These are phyloP conservation scores for Rhizopus microsporus DNA, from an alignment of 371 early-diverging fungal genomes.

Conservation along the genomic window DNA sequence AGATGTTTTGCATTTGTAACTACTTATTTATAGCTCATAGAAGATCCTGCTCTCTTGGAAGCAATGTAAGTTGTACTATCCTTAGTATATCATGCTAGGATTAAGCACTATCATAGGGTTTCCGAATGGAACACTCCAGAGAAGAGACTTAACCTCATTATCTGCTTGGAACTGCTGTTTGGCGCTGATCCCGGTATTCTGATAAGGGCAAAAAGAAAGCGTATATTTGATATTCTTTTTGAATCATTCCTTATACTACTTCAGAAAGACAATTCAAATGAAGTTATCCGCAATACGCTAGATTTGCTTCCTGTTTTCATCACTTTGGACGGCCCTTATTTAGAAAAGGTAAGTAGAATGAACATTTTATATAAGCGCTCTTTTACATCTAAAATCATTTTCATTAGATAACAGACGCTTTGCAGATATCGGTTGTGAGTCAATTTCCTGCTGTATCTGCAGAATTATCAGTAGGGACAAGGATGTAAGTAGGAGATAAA, in stretches of 20 bases:
- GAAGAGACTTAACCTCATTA: conserved; percentile 30
- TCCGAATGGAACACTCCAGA: conserved; percentile 28
- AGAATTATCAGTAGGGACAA: conserved; percentile 41
- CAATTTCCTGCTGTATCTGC: conserved; percentile 54
- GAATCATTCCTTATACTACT: conserved; percentile 22
- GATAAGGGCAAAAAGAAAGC: conserved; percentile 33
- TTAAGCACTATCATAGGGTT: conserved; percentile 21
- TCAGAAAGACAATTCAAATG: conserved; percentile 16
- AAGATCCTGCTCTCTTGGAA: conserved; percentile 29
- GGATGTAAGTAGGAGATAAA: conserved; percentile 4
- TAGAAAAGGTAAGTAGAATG: conserved; percentile 9
- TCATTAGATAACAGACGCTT: conserved; percentile 32
- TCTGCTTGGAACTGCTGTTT: conserved; percentile 42
- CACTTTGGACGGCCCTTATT: conserved; percentile 21
- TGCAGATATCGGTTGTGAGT: conserved; percentile 38
- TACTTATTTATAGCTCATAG: conserved; percentile 30
- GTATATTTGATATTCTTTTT: conserved; percentile 25
- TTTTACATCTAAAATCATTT: too few relatives aligned
- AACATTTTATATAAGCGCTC: not conserved
- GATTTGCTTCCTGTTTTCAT: conserved; percentile 41
- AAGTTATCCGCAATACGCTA: conserved; percentile 29
- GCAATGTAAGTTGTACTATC: conserved; percentile 37
- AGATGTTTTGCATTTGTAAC: not conserved
- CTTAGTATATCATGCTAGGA: not conserved
- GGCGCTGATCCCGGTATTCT: conserved; percentile 50